Conservation (phyloP, 2,329 filamentous ascomycete genomes). For the Fusarium duplospermum region DNA sequence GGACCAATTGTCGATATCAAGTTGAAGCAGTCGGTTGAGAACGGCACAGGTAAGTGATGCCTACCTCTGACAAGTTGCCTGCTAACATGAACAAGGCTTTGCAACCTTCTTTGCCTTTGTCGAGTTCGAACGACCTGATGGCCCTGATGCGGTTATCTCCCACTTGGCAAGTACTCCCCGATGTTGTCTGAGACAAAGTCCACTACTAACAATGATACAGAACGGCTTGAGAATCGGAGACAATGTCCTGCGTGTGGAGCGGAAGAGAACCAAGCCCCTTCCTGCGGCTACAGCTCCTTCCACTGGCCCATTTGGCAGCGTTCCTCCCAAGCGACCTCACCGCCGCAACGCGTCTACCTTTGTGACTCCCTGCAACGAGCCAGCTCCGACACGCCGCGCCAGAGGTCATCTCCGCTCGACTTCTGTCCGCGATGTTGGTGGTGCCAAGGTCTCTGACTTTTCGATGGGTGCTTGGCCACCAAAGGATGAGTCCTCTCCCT, state of each 20-base stretch:
- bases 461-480: neutral
- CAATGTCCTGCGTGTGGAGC: constrained; percentile 51
- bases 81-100: constrained; percentile 32
- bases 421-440: neutral
- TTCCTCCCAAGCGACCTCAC: constrained; percentile 13
- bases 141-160: constrained; percentile 52
- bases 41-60: constrained; percentile 25
- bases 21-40: constrained; percentile 4
- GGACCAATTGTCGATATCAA: constrained; percentile 49
- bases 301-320: neutral
- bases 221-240: constrained; percentile 48
- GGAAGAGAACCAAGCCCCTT: constrained; percentile 46
- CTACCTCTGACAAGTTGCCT: neutral
- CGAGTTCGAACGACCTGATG: constrained; percentile 53
- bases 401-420: neutral
- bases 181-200: neutral
- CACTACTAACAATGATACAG: constrained; percentile 39
- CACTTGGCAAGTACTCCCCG: constrained; percentile 49
- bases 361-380: neutral
- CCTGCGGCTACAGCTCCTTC: neutral
- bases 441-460: neutral
- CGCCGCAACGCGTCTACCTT: neutral
- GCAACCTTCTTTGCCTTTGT: constrained; percentile 51
- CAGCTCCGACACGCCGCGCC: neutral
- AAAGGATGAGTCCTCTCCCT: neutral